Conservation (phyloP, 179 eudicot species). For the Spergularia azorica region DNA sequence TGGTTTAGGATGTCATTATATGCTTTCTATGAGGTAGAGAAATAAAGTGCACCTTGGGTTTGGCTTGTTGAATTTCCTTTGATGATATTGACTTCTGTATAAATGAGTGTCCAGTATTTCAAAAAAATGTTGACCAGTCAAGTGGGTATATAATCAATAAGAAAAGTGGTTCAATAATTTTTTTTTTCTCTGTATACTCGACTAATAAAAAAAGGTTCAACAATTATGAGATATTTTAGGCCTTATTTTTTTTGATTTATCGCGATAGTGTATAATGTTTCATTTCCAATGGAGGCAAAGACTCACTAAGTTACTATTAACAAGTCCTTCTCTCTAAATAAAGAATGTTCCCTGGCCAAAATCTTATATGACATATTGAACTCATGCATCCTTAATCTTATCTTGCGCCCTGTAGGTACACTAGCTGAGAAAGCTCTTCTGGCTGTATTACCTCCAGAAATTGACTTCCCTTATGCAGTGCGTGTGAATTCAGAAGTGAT, state of each 20-base stretch:
- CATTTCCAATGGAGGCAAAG: too few species aligned
- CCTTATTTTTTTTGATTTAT: too few species aligned
- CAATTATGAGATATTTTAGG: too few species aligned
- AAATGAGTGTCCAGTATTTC: not conserved
- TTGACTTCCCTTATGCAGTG: slow-evolving; percentile 67
- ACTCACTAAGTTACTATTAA: not conserved
- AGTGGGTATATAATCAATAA: too few species aligned
- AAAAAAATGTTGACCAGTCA: too few species aligned
- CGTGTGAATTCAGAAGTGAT: slow-evolving; percentile 97
- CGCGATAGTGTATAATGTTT: too few species aligned
- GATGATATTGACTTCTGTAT: not conserved
- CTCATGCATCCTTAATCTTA: not conserved
- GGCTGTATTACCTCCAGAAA: slow-evolving; percentile 94
- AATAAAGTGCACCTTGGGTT: not conserved
- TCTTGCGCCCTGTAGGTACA: slow-evolving; percentile 59
- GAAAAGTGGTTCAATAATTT: too few species aligned
- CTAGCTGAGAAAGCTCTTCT: slow-evolving; percentile 98
- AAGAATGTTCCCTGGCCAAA: not conserved
- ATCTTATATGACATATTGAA: not conserved
- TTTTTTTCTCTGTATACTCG: too few species aligned
- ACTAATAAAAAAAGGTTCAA: too few species aligned
- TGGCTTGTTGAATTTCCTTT: not conserved
- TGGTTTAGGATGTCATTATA: not conserved
- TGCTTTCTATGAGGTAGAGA: not conserved
- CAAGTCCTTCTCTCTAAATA: not conserved